These are phyloP conservation scores for Vitis cinerea DNA, from an alignment of 164 flowering plant genomes.

Conservation along the genomic window DNA sequence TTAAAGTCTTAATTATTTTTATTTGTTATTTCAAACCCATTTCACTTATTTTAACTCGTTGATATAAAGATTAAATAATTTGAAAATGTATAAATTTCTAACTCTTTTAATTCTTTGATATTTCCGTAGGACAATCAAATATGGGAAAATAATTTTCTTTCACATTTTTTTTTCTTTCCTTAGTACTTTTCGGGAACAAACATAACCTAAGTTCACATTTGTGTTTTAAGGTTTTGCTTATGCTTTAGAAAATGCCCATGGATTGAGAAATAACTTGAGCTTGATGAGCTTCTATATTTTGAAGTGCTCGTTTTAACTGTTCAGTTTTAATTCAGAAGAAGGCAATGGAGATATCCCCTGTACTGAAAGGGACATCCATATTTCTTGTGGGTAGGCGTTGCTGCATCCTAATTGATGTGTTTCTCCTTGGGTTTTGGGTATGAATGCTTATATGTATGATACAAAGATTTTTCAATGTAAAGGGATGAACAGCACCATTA, in stretches of 20 bases:
- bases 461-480: neutral
- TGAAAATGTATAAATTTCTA: too few relatives aligned
- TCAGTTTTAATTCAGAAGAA: constrained; percentile 61
- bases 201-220: too few relatives aligned
- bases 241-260: neutral
- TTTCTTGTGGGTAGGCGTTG: constrained; percentile 66
- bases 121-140: too few relatives aligned
- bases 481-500: constrained; percentile 70
- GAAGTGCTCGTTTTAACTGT: constrained; percentile 25
- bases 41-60: too few relatives aligned
- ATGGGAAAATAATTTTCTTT: too few relatives aligned
- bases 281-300: constrained; percentile 8
- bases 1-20: too few relatives aligned
- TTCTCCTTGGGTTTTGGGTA: neutral
- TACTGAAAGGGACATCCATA: constrained; percentile 79
- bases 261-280: neutral
- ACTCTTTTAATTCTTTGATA: too few relatives aligned
- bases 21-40: too few relatives aligned
- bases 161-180: too few relatives aligned
- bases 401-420: neutral
- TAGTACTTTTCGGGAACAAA: too few relatives aligned
- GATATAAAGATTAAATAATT: too few relatives aligned
- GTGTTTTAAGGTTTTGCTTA: neutral
- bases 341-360: constrained; percentile 53
- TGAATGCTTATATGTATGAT: neutral